These are phyloP conservation scores for Suillus brevipes DNA, from an alignment of 768 basidiomycete genomes.

Conservation along the genomic window DNA sequence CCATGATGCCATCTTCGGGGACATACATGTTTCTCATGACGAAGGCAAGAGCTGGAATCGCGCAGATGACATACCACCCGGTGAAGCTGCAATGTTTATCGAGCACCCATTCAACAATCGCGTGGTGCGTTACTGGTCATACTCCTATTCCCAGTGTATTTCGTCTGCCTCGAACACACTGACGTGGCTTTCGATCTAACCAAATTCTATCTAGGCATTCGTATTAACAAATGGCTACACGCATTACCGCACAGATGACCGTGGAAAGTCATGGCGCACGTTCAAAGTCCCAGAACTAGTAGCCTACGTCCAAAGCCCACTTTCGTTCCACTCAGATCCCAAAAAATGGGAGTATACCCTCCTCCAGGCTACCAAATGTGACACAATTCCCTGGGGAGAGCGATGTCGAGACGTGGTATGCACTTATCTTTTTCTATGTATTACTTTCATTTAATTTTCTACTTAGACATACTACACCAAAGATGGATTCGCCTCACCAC, in stretches of 20 bases:
- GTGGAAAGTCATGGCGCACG: conserved; percentile 82
- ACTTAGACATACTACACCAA: conserved; percentile 85
- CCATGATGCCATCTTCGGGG: conserved; percentile 69
- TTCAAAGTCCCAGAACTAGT: conserved; percentile 66
- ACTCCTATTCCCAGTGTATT: conserved; percentile 5
- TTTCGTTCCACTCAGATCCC: conserved; percentile 86
- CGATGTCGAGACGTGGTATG: conserved; percentile 73
- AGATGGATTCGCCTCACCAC: conserved; percentile 69
- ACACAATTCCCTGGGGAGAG: conserved; percentile 49
- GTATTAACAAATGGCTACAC: conserved; percentile 70
- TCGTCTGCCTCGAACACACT: neutral
- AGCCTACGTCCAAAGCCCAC: conserved; percentile 52
- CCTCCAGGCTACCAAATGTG: conserved; percentile 75
- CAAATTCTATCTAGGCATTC: conserved; percentile 63
- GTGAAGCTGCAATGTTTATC: conserved; percentile 69
- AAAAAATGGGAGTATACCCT: conserved; percentile 71
- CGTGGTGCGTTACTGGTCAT: conserved; percentile 48
- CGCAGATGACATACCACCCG: conserved; percentile 51
- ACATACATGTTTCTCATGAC: conserved; percentile 77
- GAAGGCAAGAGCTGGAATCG: conserved; percentile 77
- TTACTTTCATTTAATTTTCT: conserved; percentile 12
- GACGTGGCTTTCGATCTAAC: conserved; percentile 6
- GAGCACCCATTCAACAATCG: conserved; percentile 85
- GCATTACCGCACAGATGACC: conserved; percentile 88
- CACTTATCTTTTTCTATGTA: conserved; percentile 1